Conservation (phyloP, 2,329 filamentous ascomycete genomes). For the Botrytis byssoidea region DNA sequence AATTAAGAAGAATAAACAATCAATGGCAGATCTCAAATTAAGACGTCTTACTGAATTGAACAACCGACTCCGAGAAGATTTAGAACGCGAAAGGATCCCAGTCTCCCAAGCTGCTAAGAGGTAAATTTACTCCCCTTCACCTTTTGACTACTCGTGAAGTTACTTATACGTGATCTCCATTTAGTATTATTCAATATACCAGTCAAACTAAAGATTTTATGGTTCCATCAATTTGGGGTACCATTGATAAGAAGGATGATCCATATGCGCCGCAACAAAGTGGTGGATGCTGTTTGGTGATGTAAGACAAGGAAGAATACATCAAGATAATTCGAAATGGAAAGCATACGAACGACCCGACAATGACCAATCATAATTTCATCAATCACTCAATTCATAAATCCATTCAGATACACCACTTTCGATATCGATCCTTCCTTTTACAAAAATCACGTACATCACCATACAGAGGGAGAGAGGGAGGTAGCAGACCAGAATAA, state of each 20-base stretch:
- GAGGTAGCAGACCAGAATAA: constrained; percentile 1
- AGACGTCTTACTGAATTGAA: constrained; percentile 95
- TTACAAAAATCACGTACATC: constrained; percentile 8
- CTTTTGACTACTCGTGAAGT: not conserved
- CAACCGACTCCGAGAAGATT: constrained; percentile 89
- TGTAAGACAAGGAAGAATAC: constrained; percentile 54
- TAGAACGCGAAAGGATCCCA: constrained; percentile 92
- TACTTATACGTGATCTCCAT: constrained; percentile 14
- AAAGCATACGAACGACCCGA: constrained; percentile 23
- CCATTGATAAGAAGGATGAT: constrained; percentile 91
- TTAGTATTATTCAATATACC: constrained; percentile 94
- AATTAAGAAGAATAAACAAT: constrained; percentile 93
- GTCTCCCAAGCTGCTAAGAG: constrained; percentile 90
- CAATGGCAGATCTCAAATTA: constrained; percentile 97
- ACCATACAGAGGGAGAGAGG: constrained; percentile 9
- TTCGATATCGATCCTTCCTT: constrained; percentile 11
- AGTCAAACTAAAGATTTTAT: constrained; percentile 98
- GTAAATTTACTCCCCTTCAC: constrained; percentile 48
- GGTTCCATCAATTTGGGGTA: constrained; percentile 93
- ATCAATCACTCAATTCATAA: constrained; percentile 14
- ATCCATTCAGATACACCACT: constrained; percentile 16
- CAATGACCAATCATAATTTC: constrained; percentile 21
- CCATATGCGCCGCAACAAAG: constrained; percentile 97
- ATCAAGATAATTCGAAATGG: constrained; percentile 20
- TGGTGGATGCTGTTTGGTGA: constrained; percentile 87